Conservation (phyloP, 1,139 yeast species). For the Yamadazyma kanchanaburiensis region DNA sequence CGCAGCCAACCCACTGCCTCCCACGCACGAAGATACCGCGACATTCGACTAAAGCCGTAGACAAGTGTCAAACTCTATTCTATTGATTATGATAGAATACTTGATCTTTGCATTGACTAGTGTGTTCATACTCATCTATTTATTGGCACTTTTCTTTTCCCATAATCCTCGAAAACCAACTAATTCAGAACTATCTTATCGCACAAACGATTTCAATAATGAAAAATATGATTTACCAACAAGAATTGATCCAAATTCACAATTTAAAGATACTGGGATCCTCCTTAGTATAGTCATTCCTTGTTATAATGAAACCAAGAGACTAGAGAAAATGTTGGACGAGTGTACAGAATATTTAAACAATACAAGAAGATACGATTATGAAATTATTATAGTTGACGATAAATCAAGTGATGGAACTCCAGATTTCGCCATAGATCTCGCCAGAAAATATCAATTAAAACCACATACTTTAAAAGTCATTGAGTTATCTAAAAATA, state of each 20-base stretch:
- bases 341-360: conserved; percentile 66
- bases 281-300: conserved; percentile 80
- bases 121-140: too few relatives aligned
- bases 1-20: too few relatives aligned
- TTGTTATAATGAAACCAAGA: conserved; percentile 78
- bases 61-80: too few relatives aligned
- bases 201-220: conserved; percentile 29
- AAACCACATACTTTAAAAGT: conserved; percentile 65
- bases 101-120: too few relatives aligned
- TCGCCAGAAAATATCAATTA: conserved; percentile 53
- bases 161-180: conserved; percentile 62
- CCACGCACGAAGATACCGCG: too few relatives aligned
- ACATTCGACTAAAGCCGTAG: too few relatives aligned
- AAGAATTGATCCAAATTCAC: conserved; percentile 26
- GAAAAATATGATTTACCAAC: conserved; percentile 24
- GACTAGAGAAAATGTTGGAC: conserved; percentile 72
- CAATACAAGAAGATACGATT: conserved; percentile 27
- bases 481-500: conserved; percentile 61
- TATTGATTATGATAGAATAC: too few relatives aligned
- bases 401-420: conserved; percentile 91
- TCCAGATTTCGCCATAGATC: conserved; percentile 60
- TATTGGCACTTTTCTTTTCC: conserved; percentile 46
- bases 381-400: conserved; percentile 84
- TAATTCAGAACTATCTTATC: conserved; percentile 49
- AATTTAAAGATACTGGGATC: conserved; percentile 29